Percentiles rank a stretch among this genome's conserved stretches.
Evolutionary conservation across 192 early-diverging fungal genomes (phyloP).

Genomic region (Mortierella antarctica): DNA sequence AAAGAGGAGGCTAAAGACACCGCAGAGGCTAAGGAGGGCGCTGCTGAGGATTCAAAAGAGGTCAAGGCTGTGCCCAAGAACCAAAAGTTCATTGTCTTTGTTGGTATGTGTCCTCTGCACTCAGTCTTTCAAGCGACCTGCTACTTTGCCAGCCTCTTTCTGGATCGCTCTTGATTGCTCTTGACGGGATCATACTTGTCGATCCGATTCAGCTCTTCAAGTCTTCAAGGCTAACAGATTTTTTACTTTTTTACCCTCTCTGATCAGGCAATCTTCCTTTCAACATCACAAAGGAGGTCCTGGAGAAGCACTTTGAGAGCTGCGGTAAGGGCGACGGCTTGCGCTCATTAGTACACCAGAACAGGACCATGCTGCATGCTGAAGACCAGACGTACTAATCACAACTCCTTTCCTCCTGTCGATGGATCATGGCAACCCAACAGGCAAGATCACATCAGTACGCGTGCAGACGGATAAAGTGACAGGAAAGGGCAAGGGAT

Average conservation of each 20-base stretch:
- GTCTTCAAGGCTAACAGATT: background rate
- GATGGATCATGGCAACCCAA: background rate
- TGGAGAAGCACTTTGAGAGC: conserved; percentile 67
- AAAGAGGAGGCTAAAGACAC: conserved; percentile 25
- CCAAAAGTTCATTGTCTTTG: conserved; percentile 53
- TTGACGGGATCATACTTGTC: background rate
- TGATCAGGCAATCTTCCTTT: conserved; percentile 70
- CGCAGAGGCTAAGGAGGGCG: background rate
- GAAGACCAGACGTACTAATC: background rate
- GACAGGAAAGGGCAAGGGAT: conserved; percentile 77
- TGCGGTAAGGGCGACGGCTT: conserved; percentile 50
- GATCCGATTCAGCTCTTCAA: too few species aligned
- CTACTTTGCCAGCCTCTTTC: background rate
- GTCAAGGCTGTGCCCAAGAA: conserved; percentile 41
- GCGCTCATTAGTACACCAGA: background rate
- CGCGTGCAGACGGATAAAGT: conserved; percentile 76
- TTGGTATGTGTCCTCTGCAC: conserved; percentile 16
- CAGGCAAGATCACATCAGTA: conserved; percentile 63
- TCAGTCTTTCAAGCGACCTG: background rate
- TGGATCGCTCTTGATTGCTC: background rate
- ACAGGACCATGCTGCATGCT: background rate
- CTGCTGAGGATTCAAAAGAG: background rate
- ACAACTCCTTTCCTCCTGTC: background rate
- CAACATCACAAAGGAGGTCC: conserved; percentile 69
- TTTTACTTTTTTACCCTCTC: background rate